Percentiles rank a stretch among this genome's conserved stretches.
Evolutionary conservation across 805 yeast species (phyloP).

Genomic region (Kodamaea nitidulidarum): DNA sequence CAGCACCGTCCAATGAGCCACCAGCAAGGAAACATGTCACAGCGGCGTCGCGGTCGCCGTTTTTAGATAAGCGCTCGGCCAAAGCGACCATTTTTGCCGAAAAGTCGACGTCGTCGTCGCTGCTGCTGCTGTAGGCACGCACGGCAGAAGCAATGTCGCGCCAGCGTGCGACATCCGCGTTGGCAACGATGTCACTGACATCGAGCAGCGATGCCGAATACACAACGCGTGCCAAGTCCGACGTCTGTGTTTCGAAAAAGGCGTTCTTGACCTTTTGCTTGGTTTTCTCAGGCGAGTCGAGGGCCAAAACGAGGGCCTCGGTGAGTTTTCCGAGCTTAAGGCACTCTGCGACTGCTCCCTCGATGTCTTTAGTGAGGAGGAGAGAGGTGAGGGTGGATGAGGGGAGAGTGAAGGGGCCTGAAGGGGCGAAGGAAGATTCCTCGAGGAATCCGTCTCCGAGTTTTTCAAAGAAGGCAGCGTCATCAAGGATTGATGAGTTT

Average conservation of each 20-base stretch:
- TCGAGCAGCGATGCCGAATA: slow-evolving; percentile 56
- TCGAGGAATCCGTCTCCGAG: slow-evolving; percentile 24
- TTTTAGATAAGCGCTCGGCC: slow-evolving; percentile 67
- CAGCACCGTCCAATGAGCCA: slow-evolving; percentile 70
- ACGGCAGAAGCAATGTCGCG: slow-evolving; percentile 71
- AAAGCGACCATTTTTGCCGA: slow-evolving; percentile 55
- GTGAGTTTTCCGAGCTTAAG: slow-evolving; percentile 57
- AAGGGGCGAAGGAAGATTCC: slow-evolving; percentile 37
- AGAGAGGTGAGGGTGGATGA: slow-evolving; percentile 42
- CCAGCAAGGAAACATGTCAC: slow-evolving; percentile 77
- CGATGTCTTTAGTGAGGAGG: slow-evolving; percentile 58
- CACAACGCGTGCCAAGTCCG: slow-evolving; percentile 68
- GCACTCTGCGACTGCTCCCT: slow-evolving; percentile 64
- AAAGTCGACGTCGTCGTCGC: slow-evolving; percentile 44
- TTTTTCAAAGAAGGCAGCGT: slow-evolving; percentile 36
- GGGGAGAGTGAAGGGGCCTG: slow-evolving; percentile 48
- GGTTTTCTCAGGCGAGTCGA: slow-evolving; percentile 56
- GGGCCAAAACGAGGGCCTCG: slow-evolving; percentile 81
- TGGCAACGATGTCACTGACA: slow-evolving; percentile 66
- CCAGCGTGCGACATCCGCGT: slow-evolving; percentile 81
- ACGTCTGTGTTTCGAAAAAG: slow-evolving; percentile 59
- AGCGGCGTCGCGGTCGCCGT: slow-evolving; percentile 62
- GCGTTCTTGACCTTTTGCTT: slow-evolving; percentile 67
- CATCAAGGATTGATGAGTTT: slow-evolving; percentile 9
- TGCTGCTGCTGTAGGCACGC: slow-evolving; percentile 48